Conservation (phyloP, 345 rosid species). For the Ricinus communis region DNA sequence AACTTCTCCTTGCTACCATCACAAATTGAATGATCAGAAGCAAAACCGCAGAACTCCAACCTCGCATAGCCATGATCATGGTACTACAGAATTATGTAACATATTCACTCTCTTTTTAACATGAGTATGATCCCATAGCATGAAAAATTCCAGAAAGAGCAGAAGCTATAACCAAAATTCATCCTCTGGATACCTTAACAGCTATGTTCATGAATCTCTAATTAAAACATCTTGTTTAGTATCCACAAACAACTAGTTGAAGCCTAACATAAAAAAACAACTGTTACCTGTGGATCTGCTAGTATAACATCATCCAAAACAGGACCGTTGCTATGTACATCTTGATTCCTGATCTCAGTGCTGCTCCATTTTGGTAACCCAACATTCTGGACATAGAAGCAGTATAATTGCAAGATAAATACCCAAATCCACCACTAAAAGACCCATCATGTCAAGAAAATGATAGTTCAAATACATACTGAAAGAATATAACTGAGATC, state of each 20-base stretch:
- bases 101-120: not conserved
- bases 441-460: constrained; percentile 4
- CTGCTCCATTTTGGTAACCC: constrained; percentile 92
- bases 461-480: constrained; percentile 43
- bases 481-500: constrained; percentile 76
- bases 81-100: not conserved
- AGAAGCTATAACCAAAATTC: not conserved
- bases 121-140: not conserved
- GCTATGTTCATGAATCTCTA: not conserved
- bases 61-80: not conserved
- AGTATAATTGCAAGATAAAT: constrained; percentile 13
- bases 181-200: not conserved
- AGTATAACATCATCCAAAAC: constrained; percentile 79
- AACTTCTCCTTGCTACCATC: not conserved
- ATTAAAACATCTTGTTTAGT: not conserved
- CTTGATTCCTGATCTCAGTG: constrained; percentile 84
- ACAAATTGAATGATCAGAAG: not conserved
- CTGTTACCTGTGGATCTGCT: constrained; percentile 78
- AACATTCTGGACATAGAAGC: constrained; percentile 50
- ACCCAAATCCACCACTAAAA: constrained; percentile 7
- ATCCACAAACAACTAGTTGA: not conserved
- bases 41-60: not conserved
- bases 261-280: not conserved
- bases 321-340: constrained; percentile 80
- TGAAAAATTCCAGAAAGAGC: not conserved